phyloP scores from a whole-genome alignment of 2,329 filamentous ascomycete species.

The Lecanicillium sp. region DNA sequence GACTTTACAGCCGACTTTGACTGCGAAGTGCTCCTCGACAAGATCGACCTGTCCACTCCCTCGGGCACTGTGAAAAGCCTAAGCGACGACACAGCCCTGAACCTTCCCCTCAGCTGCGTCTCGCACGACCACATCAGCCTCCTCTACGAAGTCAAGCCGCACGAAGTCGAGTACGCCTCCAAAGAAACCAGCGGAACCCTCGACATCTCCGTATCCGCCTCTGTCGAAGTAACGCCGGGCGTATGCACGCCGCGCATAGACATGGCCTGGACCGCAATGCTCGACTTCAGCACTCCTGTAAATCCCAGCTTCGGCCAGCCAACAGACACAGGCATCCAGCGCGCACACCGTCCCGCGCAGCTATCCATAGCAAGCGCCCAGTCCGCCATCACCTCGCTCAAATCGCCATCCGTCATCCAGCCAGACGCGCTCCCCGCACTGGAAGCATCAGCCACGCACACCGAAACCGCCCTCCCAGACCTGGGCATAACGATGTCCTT shows the following conservation, averaged over 20 bases:
- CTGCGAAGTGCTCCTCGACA: conserved; percentile 54
- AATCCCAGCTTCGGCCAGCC: conserved; percentile 53
- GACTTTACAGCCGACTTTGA: conserved; percentile 65
- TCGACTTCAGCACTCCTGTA: conserved; percentile 61
- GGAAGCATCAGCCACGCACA: conserved; percentile 40
- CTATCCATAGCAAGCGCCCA: conserved; percentile 50
- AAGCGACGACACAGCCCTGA: conserved; percentile 36
- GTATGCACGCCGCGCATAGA: conserved; percentile 51
- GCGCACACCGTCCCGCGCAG: conserved; percentile 53
- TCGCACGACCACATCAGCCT: conserved; percentile 60
- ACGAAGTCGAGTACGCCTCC: conserved; percentile 33
- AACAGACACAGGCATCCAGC: conserved; percentile 47
- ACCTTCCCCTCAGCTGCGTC: conserved; percentile 52
- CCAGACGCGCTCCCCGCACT: conserved; percentile 53
- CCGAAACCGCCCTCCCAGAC: conserved; percentile 42
- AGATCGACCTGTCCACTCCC: conserved; percentile 47
- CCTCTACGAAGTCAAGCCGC: conserved; percentile 23
- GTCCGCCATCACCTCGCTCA: conserved; percentile 43
- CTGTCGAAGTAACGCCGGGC: conserved; percentile 44
- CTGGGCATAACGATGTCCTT: conserved; percentile 72
- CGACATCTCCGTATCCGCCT: conserved; percentile 52
- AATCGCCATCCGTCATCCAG: conserved; percentile 46
- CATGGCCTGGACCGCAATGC: conserved; percentile 59
- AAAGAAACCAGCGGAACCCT: conserved; percentile 45
- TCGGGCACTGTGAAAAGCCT: conserved; percentile 53